Percentiles rank a stretch among this genome's conserved stretches.
phyloP scores from a whole-genome alignment of 805 yeast species.

The Ogataea wickerhamii region DNA sequence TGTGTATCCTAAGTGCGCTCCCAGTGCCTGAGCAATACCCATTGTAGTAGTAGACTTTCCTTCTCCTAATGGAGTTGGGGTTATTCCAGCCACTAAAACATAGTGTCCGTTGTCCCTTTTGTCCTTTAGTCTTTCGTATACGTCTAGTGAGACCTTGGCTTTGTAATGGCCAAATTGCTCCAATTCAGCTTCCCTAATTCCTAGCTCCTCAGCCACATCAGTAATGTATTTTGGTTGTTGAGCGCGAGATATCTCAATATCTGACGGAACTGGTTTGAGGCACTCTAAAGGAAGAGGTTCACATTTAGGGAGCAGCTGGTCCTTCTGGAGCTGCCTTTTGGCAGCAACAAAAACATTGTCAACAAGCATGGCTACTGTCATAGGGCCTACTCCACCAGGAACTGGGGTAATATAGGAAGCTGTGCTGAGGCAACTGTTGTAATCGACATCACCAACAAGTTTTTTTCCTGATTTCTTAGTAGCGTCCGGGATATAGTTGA shows the following conservation, averaged over 20 bases:
- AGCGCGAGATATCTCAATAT: conserved; percentile 71
- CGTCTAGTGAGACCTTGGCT: conserved; percentile 67
- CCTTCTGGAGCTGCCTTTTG: conserved; percentile 35
- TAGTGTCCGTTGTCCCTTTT: conserved; percentile 63
- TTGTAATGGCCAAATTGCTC: conserved; percentile 75
- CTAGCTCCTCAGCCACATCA: conserved; percentile 66
- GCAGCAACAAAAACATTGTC: conserved; percentile 72
- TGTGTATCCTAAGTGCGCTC: conserved; percentile 66
- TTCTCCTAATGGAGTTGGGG: conserved; percentile 84
- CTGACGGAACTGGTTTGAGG: conserved; percentile 72
- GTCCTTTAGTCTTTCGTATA: conserved; percentile 58
- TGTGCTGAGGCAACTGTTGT: conserved; percentile 47
- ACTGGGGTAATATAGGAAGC: conserved; percentile 78
- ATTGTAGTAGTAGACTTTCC: conserved; percentile 84
- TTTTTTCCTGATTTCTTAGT: conserved; percentile 65
- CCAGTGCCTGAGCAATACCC: conserved; percentile 77
- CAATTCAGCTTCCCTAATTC: conserved; percentile 61
- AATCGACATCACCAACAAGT: conserved; percentile 78
- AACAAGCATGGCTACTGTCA: conserved; percentile 82
- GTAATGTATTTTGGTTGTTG: conserved; percentile 70
- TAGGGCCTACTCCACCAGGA: conserved; percentile 91
- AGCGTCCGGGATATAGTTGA: conserved; percentile 66
- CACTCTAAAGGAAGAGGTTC: conserved; percentile 56
- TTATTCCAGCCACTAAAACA: conserved; percentile 76
- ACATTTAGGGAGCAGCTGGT: conserved; percentile 35